Evolutionary conservation across 257 asterid species (phyloP), one percentile per base, ranked within the genome.

Genomic region (Solanum lycopersicoides): DNA sequence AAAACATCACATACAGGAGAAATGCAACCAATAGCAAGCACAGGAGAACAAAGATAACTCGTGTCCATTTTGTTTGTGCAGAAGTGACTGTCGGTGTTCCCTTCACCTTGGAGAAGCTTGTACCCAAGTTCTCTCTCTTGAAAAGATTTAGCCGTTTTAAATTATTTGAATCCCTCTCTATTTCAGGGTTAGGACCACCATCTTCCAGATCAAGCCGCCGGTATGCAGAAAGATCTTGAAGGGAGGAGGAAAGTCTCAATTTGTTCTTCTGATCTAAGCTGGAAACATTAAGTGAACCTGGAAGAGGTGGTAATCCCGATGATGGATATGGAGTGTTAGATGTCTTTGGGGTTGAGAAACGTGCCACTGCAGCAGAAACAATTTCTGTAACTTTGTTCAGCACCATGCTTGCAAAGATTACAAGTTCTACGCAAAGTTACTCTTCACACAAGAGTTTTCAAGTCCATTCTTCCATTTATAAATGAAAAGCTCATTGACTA

Each of bases 81-180:
- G 96, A 89, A 87, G 91, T 88, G 82, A 86, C 72, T 72, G 74
- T 89, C 20, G 92, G 92, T 18, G 91, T 71, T 74, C 87, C 88
- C 89, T 91, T 97, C 83, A 93, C 98, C 92, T 97, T 97, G 65
- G 99, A 94, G 88, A 97, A 97, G 92, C 96, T 97, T 73, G 99
- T 90, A 37, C 85, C 92, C 14, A 85, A 90, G 73, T 88, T 90
- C 89, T 93, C 98, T 89, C 92, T 91, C 85, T 72, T 90, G 86
- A 94, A 87, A 12, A 91, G 59, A 83, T 84, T 87, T 84, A 88
- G 90, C n/a, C 94, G 92, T 75, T 87, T 86, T 88, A 88, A 79
- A 50, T 87, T 83, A 89, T 83, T 35, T 13, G 89, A 89, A 86
- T 87, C 90, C 87, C 90, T 92, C 74, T 91, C 94, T 59, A 88